Percentiles rank a stretch among this genome's conserved stretches.
These are phyloP conservation scores for Phytopythium aichiense DNA, from an alignment of 352 stramenopile genomes.

Conservation along the genomic window DNA sequence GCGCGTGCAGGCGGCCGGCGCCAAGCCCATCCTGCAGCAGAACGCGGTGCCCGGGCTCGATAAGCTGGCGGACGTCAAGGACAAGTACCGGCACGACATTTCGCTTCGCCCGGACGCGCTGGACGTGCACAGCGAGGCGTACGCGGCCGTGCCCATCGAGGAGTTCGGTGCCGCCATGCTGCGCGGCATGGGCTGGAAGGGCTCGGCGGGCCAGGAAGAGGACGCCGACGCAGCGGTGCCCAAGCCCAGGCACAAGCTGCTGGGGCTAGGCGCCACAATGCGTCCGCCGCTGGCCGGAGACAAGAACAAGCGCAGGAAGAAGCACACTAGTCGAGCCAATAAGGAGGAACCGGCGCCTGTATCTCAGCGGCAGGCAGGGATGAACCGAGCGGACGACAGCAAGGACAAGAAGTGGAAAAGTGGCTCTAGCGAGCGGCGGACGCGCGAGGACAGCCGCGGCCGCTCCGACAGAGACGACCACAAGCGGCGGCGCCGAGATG, in stretches of 20 bases:
- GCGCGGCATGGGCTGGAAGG: conserved; percentile 97
- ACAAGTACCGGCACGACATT: conserved; percentile 85
- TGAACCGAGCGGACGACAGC: conserved; percentile 5
- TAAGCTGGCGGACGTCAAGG: conserved; percentile 59
- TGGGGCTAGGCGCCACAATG: conserved; percentile 91
- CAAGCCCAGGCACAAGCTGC: conserved; percentile 86
- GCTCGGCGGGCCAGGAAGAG: conserved; percentile 42
- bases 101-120: conserved; percentile 72
- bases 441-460: neutral
- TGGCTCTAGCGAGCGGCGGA: neutral
- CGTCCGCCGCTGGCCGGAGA: conserved; percentile 43
- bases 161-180: conserved; percentile 96
- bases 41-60: conserved; percentile 72
- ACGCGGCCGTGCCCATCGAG: conserved; percentile 87
- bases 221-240: conserved; percentile 32
- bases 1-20: conserved; percentile 12
- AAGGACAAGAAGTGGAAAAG: conserved; percentile 9
- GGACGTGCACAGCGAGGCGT: conserved; percentile 81
- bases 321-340: conserved; percentile 8
- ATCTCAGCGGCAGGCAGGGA: conserved; percentile 9
- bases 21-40: conserved; percentile 61
- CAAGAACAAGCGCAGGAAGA: conserved; percentile 23
- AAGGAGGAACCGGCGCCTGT: neutral
- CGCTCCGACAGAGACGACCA: conserved; percentile 8
- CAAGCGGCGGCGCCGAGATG: conserved; percentile 12